A percentile compares a stretch with the other conserved stretches of the same genome.
Evolutionary conservation across 306 rosid species (phyloP).

Genomic region (Prosopis cineraria): DNA sequence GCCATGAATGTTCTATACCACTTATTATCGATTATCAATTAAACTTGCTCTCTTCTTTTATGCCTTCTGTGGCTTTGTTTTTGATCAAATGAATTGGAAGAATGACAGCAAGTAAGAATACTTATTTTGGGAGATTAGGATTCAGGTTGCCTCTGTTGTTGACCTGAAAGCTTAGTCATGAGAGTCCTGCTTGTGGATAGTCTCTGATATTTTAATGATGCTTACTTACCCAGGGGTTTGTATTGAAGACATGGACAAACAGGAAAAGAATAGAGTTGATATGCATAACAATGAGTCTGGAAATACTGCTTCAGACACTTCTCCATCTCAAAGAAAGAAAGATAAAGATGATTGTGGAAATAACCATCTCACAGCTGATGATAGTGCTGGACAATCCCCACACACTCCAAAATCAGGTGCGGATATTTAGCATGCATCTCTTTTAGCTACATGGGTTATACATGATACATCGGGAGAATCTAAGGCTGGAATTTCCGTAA

Average conservation of each 20-base stretch:
- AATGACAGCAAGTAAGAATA: not conserved
- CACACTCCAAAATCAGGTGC: not conserved
- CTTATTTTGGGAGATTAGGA: not conserved
- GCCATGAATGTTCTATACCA: not conserved
- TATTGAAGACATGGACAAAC: not conserved
- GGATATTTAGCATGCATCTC: not conserved
- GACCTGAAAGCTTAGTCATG: not conserved
- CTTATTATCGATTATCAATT: not conserved
- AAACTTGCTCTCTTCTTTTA: not conserved
- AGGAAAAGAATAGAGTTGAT: not conserved
- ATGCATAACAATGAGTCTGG: not conserved
- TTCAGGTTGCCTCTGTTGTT: conserved; percentile 1
- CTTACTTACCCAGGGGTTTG: not conserved
- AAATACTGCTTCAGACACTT: not conserved
- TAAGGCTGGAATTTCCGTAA: not conserved
- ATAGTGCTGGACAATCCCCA: not conserved
- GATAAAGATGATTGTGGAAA: not conserved
- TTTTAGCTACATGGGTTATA: not conserved
- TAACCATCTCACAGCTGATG: not conserved
- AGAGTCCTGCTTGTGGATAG: not conserved
- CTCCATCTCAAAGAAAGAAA: not conserved
- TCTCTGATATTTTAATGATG: not conserved
- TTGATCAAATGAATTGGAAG: not conserved
- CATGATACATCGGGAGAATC: not conserved
- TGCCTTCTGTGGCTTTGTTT: not conserved